These are phyloP conservation scores for Talaromyces sp. DNA, from an alignment of 2,329 filamentous ascomycete genomes.

Conservation along the genomic window DNA sequence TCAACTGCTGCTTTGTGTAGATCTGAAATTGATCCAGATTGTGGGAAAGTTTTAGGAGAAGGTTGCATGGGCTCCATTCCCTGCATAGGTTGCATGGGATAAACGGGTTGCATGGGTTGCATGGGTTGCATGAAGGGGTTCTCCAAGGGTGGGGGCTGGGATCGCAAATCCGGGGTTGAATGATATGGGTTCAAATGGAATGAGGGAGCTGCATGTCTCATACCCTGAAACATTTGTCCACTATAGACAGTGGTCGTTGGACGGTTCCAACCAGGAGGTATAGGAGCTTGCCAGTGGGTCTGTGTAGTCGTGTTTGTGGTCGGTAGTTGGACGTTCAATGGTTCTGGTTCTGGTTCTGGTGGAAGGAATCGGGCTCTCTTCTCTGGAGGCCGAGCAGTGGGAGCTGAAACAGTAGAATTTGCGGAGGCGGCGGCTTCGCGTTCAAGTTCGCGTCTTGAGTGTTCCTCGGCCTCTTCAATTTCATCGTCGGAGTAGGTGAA, in stretches of 20 bases:
- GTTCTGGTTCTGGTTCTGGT: not conserved
- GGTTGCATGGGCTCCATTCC: not conserved
- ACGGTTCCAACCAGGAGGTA: conserved; percentile 10
- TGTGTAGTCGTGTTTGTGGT: not conserved
- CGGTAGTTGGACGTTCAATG: not conserved
- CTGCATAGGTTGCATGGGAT: not conserved
- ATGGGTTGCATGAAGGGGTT: not conserved
- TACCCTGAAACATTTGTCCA: conserved; percentile 14
- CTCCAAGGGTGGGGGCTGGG: not conserved
- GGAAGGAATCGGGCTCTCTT: conserved; percentile 14
- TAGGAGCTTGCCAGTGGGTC: not conserved
- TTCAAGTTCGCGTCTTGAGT: not conserved
- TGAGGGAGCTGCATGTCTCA: not conserved
- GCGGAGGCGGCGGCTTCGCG: conserved; percentile 23
- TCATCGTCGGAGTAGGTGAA: conserved; percentile 29
- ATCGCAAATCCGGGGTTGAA: not conserved
- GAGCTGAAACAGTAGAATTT: not conserved
- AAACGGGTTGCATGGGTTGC: no score
- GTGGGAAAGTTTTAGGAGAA: not conserved
- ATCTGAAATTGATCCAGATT: not conserved
- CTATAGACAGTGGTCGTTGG: conserved; percentile 15
- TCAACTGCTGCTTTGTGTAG: not conserved
- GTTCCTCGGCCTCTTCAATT: conserved; percentile 15
- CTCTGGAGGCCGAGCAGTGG: conserved; percentile 7
- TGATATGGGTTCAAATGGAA: not conserved